phyloP scores from a whole-genome alignment of 352 stramenopile genomes.

The Blastocystis sp. region DNA sequence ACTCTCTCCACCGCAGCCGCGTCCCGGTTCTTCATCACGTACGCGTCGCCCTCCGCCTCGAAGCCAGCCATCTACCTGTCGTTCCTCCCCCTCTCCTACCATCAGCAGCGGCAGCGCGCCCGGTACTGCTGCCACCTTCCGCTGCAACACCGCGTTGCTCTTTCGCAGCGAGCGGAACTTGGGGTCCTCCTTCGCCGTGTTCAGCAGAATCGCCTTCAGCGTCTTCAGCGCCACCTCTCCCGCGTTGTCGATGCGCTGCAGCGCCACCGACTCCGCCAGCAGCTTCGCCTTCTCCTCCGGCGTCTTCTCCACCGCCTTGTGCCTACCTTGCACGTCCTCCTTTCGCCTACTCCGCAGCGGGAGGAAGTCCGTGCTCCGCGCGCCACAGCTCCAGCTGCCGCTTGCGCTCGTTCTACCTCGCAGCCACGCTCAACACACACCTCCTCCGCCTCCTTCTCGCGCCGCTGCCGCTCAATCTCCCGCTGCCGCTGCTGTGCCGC shows the following conservation, averaged over 20 bases:
- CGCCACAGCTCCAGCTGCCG: slow-evolving; percentile 39
- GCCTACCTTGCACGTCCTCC: not conserved
- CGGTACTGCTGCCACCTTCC: not conserved
- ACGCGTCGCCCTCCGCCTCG: not conserved
- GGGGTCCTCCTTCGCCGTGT: slow-evolving; percentile 28
- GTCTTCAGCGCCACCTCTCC: not conserved
- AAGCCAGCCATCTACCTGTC: slow-evolving; percentile 1
- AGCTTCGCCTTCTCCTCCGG: slow-evolving; percentile 6
- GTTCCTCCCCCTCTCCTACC: not conserved
- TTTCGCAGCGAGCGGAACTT: not conserved
- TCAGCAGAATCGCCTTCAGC: not conserved
- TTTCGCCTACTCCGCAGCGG: not conserved
- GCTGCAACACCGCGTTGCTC: not conserved
- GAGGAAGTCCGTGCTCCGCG: not conserved
- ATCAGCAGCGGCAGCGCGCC: slow-evolving; percentile 9
- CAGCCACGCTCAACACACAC: not conserved
- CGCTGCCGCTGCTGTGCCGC: not conserved
- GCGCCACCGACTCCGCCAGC: not conserved
- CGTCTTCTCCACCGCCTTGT: not conserved
- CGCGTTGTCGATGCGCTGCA: not conserved
- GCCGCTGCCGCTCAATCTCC: slow-evolving; percentile 22
- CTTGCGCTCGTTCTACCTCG: not conserved
- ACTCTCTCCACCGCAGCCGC: not conserved
- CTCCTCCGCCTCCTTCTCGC: not conserved
- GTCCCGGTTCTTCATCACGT: slow-evolving; percentile 14